phyloP scores from a whole-genome alignment of 2,329 filamentous ascomycete species.

The Arachnomyces sp. region DNA sequence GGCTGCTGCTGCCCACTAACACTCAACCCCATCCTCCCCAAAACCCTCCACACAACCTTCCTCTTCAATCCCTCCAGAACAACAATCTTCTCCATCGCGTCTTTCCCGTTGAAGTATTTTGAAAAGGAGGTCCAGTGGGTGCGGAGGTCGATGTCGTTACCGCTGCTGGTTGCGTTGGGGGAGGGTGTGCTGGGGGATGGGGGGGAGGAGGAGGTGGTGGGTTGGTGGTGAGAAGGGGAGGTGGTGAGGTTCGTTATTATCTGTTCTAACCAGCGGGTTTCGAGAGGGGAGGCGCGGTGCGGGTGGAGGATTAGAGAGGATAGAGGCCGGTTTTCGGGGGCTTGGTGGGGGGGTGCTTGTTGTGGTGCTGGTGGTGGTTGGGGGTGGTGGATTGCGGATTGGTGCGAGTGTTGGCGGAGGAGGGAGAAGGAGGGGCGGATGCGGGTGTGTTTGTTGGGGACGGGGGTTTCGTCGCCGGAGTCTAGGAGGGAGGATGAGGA shows the following conservation, averaged over 20 bases:
- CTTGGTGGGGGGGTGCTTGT: constrained; percentile 10
- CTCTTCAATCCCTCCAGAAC: constrained; percentile 79
- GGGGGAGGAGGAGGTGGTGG: constrained; percentile 6
- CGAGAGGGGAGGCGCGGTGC: constrained; percentile 66
- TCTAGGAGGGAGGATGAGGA: constrained; percentile 25
- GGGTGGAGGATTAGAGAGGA: constrained; percentile 69
- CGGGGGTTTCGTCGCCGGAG: constrained; percentile 30
- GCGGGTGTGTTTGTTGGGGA: constrained; percentile 20
- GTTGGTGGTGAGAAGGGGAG: constrained; percentile 18
- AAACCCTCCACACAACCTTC: constrained; percentile 51
- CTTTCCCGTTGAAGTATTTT: constrained; percentile 80
- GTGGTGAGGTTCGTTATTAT: constrained; percentile 35
- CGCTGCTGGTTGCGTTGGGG: constrained; percentile 6
- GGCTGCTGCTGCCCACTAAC: constrained; percentile 44
- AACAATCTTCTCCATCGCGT: constrained; percentile 76
- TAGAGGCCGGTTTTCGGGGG: constrained; percentile 27
- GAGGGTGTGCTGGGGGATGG: neutral
- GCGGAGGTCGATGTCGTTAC: constrained; percentile 33
- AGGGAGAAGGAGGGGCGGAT: neutral
- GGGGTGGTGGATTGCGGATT: neutral
- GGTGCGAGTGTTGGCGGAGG: neutral
- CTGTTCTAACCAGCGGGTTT: constrained; percentile 59
- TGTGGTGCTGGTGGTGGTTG: constrained; percentile 17
- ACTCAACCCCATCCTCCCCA: constrained; percentile 58
- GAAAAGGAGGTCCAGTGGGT: constrained; percentile 65